A percentile compares a stretch with the other conserved stretches of the same genome.
Evolutionary conservation across 495 filamentous ascomycete species (phyloP).

Genomic region (Viridothelium virens): DNA sequence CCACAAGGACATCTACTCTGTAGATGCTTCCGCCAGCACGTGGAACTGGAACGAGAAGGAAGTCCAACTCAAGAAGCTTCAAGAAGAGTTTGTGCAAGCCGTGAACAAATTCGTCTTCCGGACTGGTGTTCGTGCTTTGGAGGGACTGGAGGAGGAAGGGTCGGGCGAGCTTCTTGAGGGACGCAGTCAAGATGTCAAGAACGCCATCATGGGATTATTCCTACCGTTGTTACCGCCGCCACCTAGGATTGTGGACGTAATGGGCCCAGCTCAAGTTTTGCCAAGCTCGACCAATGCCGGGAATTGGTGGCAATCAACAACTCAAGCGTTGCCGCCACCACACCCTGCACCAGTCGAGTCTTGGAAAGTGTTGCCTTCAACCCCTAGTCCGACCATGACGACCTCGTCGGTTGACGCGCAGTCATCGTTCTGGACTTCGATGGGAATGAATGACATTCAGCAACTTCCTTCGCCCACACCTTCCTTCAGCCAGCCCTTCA

Average conservation of each 20-base stretch:
- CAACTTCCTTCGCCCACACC: conserved; percentile 67
- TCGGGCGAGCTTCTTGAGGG: conserved; percentile 88
- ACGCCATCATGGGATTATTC: conserved; percentile 74
- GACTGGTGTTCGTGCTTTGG: conserved; percentile 79
- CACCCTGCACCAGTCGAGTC: conserved; percentile 71
- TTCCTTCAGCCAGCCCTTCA: conserved; percentile 66
- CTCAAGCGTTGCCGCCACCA: conserved; percentile 41
- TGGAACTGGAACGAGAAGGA: conserved; percentile 98
- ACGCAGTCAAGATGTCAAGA: conserved; percentile 89
- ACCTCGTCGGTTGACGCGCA: conserved; percentile 56
- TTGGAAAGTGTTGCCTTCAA: conserved; percentile 87
- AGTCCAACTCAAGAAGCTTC: conserved; percentile 88
- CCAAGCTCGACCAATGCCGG: conserved; percentile 74
- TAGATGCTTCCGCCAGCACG: conserved; percentile 79
- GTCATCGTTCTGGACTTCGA: conserved; percentile 70
- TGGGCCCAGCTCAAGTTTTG: conserved; percentile 72
- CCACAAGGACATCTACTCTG: conserved; percentile 93
- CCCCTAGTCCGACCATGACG: conserved; percentile 61
- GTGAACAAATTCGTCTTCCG: conserved; percentile 97
- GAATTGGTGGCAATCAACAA: conserved; percentile 70
- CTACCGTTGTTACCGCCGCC: conserved; percentile 87
- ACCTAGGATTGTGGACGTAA: conserved; percentile 82
- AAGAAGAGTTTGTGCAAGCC: conserved; percentile 94
- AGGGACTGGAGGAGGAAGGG: conserved; percentile 95
- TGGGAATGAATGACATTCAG: conserved; percentile 57